These are phyloP conservation scores for Cardamine chenopodiifolia DNA, from an alignment of 345 rosid species.

Conservation along the genomic window DNA sequence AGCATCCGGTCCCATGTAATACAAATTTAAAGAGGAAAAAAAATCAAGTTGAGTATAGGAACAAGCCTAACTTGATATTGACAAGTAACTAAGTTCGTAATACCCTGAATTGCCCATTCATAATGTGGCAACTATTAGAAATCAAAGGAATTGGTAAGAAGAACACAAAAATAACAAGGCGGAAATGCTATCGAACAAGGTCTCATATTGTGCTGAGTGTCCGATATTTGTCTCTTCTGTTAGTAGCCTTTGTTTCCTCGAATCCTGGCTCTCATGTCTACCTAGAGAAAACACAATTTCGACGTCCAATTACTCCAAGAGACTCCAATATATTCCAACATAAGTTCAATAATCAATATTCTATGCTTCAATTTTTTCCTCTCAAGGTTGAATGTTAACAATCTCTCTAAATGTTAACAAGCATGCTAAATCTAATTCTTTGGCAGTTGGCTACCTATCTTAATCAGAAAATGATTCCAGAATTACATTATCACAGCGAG, in stretches of 20 bases:
- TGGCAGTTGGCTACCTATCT: not conserved
- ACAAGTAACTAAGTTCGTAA: constrained; percentile 18
- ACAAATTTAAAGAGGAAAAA: not conserved
- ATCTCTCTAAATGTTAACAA: not conserved
- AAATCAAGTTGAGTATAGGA: constrained; percentile 34
- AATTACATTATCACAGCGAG: not conserved
- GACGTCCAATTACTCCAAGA: not conserved
- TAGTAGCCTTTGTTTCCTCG: constrained; percentile 96
- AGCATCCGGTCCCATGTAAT: constrained; percentile 12
- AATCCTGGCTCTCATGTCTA: constrained; percentile 97
- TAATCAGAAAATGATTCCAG: not conserved
- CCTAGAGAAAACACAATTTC: constrained; percentile 45
- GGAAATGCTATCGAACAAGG: constrained; percentile 5
- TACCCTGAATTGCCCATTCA: not conserved
- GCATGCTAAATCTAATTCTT: constrained; percentile 11
- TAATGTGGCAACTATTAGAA: not conserved
- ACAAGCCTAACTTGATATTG: constrained; percentile 40
- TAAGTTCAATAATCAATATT: not conserved
- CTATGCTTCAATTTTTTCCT: not conserved
- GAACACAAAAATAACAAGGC: not conserved
- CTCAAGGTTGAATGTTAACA: constrained; percentile 3
- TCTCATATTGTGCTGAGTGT: not conserved
- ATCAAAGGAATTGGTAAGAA: constrained; percentile 12
- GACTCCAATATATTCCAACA: not conserved
- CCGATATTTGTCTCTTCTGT: constrained; percentile 17